Evolutionary conservation across 2,329 filamentous ascomycete species (phyloP), one percentile per base, ranked within the genome.

Genomic region (Aspergillus pseudoviridinutans): DNA sequence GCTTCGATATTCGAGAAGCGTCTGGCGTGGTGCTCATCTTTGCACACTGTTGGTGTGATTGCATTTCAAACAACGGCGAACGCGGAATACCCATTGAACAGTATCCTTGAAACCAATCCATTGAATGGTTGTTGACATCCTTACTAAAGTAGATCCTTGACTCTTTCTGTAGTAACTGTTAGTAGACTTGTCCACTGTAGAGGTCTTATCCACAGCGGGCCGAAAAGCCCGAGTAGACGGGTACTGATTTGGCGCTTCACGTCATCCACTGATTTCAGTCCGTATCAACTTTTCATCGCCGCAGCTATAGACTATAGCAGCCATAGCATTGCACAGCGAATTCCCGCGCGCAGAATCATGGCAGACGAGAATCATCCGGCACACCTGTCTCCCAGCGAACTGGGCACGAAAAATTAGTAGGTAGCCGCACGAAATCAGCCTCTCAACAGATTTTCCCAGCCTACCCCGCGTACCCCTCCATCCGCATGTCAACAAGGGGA

Each of bases 321-420:
- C 22, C 22, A 35, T 32, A 54, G 41, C 22, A 35, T 24, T 29
- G 44, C 42, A 32, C 29, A 56, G 20, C 9, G 29, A 17, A 12
- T 12, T 32, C 28, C 12, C 25, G 4, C 20, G 50, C 53, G 41
- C 54, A 49, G 56, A 49, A 58, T 41, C 51, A 67, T 68, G 63
- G 58, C 65, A 42, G 65, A 67, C 35, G 63, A 69, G 4, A 63
- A 51, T 20, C 81, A 79, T 58, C 87, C 87, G n/a, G 76, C 76
- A 1, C 84, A 89, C 66, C 86, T 96, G 27, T 84, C 89, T 63
- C 90, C 92, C 20, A 96, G 83, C 80, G 71, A 84, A 72, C 84
- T 97, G 29, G 93, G 93, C 52, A 96, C 91, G 29, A 96, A 91
- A 76, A 87, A 93, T 80, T 95, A 96, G 91, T 95, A 79, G 67